Conservation (phyloP, 768 basidiomycete species). For the Kwoniella botswanensis region DNA sequence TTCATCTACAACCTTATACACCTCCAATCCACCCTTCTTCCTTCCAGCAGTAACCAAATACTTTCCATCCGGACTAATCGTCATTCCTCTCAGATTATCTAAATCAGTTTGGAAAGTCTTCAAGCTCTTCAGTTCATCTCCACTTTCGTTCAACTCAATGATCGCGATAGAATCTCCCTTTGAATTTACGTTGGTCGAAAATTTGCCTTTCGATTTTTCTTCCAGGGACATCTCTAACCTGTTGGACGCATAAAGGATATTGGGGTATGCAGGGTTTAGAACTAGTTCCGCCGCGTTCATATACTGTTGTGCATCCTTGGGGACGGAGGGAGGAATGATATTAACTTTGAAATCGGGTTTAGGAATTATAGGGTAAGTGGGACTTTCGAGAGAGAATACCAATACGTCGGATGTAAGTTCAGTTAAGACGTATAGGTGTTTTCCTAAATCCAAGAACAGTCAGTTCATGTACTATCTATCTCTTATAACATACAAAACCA, state of each 20-base stretch:
- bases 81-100: conserved; percentile 52
- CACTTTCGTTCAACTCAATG: conserved; percentile 42
- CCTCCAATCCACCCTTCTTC: conserved; percentile 52
- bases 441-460: conserved; percentile 65
- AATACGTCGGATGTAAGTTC: conserved; percentile 49
- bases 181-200: conserved; percentile 14
- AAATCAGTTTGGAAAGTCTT: conserved; percentile 48
- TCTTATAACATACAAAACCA: too few relatives aligned
- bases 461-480: conserved; percentile 67
- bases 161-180: conserved; percentile 53
- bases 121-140: conserved; percentile 40
- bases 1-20: conserved; percentile 44
- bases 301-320: conserved; percentile 30
- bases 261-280: conserved; percentile 38
- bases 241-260: conserved; percentile 54
- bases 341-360: conserved; percentile 43
- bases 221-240: conserved; percentile 48
- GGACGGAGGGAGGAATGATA: conserved; percentile 48
- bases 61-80: conserved; percentile 52
- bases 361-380: conserved; percentile 36
- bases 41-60: conserved; percentile 53
- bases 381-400: conserved; percentile 40
- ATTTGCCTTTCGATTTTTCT: conserved; percentile 35
- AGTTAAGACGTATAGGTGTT: conserved; percentile 55
- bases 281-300: conserved; percentile 53